Evolutionary conservation across 1,139 yeast genomes (phyloP), one percentile per base, ranked within the genome.

Genomic region (Chernovozyma aurita): DNA sequence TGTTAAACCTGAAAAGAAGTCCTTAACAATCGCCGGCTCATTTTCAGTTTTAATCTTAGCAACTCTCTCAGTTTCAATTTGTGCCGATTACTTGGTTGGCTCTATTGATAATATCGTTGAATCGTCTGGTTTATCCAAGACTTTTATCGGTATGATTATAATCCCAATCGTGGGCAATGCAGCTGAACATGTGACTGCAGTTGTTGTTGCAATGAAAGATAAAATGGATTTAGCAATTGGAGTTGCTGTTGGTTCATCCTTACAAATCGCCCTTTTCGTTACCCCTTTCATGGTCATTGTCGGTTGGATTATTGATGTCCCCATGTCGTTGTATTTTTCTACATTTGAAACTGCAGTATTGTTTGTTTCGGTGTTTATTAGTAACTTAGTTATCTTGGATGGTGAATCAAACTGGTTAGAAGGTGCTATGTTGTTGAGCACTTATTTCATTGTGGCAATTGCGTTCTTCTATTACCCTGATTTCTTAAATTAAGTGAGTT

Each of bases 151-250:
- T 59, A 71, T 92, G 47, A 84, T 92, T 49, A 79, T 92, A 34
- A 81, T 92, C 44, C 98, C 98, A 33, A 90, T 94, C 45, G 97
- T 92, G 22, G 98, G 98, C 40, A 92, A 92, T 53, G 98, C 98
- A 2, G 97, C 98, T 12, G 98, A 92, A 62, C 98, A 92, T 59
- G 97, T 86, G 34, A 92, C 97, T 14, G 96, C 97, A 2, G 84
- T 92, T 33, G 76, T 87, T 44, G 97, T 92, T 34, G 97, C 98
- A 21, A 78, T 82, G 76, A 88, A 88, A 63, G 87, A 92, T 62
- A 92, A 94, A 63, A 92, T 94, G 97, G 97, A 92, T 58, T 74
- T 92, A 46, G 97, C 98, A 9, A 78, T 94, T 49, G 95, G 97
- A 39, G 97, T 92, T 34, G 97, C 98, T 8, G 81, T 92, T 45